Percentiles rank a stretch among this genome's conserved stretches.
Conservation (phyloP, 371 early-diverging fungal genomes). For the Rhizopus microsporus region DNA sequence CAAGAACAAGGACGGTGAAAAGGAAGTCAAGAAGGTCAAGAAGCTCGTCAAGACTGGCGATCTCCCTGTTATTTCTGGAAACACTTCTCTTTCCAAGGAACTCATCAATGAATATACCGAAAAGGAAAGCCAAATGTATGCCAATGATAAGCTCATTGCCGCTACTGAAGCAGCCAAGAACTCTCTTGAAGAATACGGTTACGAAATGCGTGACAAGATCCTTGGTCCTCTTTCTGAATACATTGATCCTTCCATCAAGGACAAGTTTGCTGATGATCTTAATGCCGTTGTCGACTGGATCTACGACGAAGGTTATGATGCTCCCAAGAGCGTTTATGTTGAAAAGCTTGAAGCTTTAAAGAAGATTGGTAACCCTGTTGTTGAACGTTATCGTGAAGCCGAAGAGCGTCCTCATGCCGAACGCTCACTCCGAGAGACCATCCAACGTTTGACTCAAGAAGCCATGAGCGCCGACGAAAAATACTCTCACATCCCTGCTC, state of each 20-base stretch:
- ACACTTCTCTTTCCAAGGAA: conserved; percentile 58
- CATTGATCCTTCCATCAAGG: conserved; percentile 73
- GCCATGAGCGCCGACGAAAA: conserved; percentile 79
- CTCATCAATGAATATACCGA: conserved; percentile 68
- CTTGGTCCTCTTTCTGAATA: conserved; percentile 69
- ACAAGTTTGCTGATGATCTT: conserved; percentile 68
- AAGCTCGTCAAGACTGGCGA: conserved; percentile 90
- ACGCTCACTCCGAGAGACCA: conserved; percentile 74
- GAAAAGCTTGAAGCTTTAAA: conserved; percentile 83
- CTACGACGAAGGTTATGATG: conserved; percentile 95
- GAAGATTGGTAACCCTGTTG: conserved; percentile 83
- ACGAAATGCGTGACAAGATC: conserved; percentile 93
- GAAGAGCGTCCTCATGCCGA: conserved; percentile 86
- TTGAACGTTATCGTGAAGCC: conserved; percentile 79
- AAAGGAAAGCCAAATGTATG: conserved; percentile 84
- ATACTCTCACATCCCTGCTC: conserved; percentile 86
- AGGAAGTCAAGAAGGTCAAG: conserved; percentile 74
- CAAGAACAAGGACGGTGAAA: conserved; percentile 61
- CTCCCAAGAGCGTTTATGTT: conserved; percentile 85
- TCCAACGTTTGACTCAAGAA: conserved; percentile 71
- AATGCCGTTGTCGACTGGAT: conserved; percentile 94
- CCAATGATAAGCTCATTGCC: conserved; percentile 84
- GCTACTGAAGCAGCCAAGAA: conserved; percentile 95
- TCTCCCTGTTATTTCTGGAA: conserved; percentile 70
- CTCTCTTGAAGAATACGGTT: conserved; percentile 96